Base-by-base conservation (phyloP, 192 early-diverging fungal species). In the Phycomyces blakesleeanus region DNA sequence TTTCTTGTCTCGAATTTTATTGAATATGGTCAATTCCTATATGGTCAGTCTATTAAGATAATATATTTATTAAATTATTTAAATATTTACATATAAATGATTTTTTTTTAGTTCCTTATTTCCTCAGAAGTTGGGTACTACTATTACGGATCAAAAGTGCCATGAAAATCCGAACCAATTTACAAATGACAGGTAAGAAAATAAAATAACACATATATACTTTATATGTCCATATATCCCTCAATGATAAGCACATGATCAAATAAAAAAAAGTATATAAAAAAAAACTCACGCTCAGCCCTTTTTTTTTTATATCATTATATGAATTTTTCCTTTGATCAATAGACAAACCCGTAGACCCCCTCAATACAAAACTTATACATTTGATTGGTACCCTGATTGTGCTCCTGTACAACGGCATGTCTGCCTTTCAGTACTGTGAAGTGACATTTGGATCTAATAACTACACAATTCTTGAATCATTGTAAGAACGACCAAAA, bases 371-470 rank as follows among this genome's bases (percentile, higher is more conserved):
- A 58, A 83, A 81, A 24, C 47, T 83, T 8, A 72, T 85, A 20
- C 60, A 81, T 22, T 67, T 89, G 8, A 61, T 85, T 38, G 69
- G 74, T 12, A 81, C 78, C 16, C 59, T 87, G 56, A 34, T 82
- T 15, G 67, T 73, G 4, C 69, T 87, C 40, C 4, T 87, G 8
- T 89, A 86, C 59, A 78, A 83, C 51, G 85, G 76, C 18, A 61
- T 81, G 56, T 81, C 79, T 8, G 72, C 75, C 5, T 86, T 88
- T 66, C 76, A 85, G 21, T 86, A 80, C 57, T 67, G 71, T 24
- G 87, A 88, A 62, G 72, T 76, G 9, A 73, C 73, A 59, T 84
- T 85, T 66, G 71, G 64, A 3, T 50, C 55, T 8, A 21, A 51
- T 2, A 54, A 64, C 24, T 59, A 64, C 34, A 51, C 63, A 18